Percentiles rank a stretch among this genome's conserved stretches.
Evolutionary conservation across 352 stramenopile genomes (phyloP).

Genomic region (Phytophthora fragariae): DNA sequence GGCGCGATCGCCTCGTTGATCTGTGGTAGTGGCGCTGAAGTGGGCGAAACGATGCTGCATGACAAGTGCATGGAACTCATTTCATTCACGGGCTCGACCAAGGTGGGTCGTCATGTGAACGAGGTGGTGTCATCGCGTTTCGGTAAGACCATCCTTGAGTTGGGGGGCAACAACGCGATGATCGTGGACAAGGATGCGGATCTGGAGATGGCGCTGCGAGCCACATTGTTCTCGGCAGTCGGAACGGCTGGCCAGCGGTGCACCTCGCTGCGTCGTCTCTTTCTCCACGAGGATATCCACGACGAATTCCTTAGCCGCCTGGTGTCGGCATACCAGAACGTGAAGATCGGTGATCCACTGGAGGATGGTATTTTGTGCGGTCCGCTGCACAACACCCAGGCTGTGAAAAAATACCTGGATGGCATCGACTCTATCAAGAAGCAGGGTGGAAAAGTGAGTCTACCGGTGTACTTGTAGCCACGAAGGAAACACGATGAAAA

Average conservation of each 20-base stretch:
- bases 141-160: constrained; percentile 92
- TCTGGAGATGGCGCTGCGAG: constrained; percentile 90
- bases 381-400: constrained; percentile 73
- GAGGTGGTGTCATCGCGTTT: constrained; percentile 90
- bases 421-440: constrained; percentile 88
- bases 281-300: constrained; percentile 92
- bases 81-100: constrained; percentile 93
- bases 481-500: neutral
- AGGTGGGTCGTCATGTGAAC: constrained; percentile 89
- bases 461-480: neutral
- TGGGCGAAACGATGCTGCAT: constrained; percentile 86
- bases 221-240: constrained; percentile 92
- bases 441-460: constrained; percentile 82
- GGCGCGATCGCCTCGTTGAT: constrained; percentile 89
- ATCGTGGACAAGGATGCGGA: constrained; percentile 94
- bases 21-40: constrained; percentile 78
- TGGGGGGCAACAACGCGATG: constrained; percentile 95
- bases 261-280: constrained; percentile 92
- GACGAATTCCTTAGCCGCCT: constrained; percentile 90
- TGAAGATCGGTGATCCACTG: constrained; percentile 91
- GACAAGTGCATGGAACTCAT: constrained; percentile 91
- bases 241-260: constrained; percentile 93
- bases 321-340: constrained; percentile 84
- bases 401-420: constrained; percentile 87
- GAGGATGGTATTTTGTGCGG: constrained; percentile 87